phyloP scores from a whole-genome alignment of 2,329 filamentous ascomycete genomes.

The Talaromyces piceae region DNA sequence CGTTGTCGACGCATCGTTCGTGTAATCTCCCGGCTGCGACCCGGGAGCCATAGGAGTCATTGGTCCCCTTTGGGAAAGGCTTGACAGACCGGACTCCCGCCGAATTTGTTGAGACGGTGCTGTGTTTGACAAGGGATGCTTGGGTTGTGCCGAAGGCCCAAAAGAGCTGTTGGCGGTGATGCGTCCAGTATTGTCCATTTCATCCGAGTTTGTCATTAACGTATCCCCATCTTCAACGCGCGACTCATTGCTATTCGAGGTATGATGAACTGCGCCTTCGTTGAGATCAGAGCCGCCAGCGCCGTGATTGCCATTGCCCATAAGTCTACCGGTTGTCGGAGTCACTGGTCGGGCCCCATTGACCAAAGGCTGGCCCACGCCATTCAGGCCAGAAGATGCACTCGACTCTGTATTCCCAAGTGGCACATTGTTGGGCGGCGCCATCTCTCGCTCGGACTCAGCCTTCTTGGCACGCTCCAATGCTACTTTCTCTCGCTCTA shows the following conservation, averaged over 20 bases:
- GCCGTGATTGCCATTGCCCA: constrained; percentile 52
- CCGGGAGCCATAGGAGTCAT: constrained; percentile 53
- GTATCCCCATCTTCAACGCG: constrained; percentile 49
- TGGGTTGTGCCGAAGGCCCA: constrained; percentile 44
- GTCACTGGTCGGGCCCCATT: constrained; percentile 47
- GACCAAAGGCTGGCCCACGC: constrained; percentile 58
- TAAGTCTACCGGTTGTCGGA: constrained; percentile 39
- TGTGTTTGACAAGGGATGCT: constrained; percentile 39
- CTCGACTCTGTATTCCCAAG: constrained; percentile 48
- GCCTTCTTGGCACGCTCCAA: constrained; percentile 46
- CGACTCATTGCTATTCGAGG: constrained; percentile 48
- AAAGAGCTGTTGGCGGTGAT: constrained; percentile 43
- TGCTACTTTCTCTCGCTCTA: constrained; percentile 59
- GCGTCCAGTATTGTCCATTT: constrained; percentile 32
- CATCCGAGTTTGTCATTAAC: constrained; percentile 51
- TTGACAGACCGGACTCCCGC: constrained; percentile 39
- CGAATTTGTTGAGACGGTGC: constrained; percentile 40
- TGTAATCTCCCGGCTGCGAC: constrained; percentile 54
- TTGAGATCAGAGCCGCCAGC: constrained; percentile 33
- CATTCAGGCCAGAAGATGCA: constrained; percentile 44
- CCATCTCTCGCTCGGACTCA: constrained; percentile 34
- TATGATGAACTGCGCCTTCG: constrained; percentile 25
- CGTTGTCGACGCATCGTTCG: constrained; percentile 87
- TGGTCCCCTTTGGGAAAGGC: constrained; percentile 42
- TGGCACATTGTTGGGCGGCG: constrained; percentile 43